Evolutionary conservation across 495 filamentous ascomycete genomes (phyloP), one percentile per base, ranked within the genome.

Genomic region (Chaetomium fimeti): DNA sequence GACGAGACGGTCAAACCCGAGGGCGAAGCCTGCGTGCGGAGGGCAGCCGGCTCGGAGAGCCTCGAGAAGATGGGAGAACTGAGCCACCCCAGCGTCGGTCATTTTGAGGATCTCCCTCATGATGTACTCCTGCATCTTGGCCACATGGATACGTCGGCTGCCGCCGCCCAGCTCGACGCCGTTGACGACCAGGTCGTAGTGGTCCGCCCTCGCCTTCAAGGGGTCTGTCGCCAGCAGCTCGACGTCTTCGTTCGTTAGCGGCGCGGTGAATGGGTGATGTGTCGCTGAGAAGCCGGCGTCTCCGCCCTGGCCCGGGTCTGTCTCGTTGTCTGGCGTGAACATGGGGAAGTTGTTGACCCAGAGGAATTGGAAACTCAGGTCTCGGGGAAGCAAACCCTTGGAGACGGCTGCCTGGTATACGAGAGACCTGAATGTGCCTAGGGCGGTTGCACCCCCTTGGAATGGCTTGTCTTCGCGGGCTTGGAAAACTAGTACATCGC

Each of bases 191-290:
- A 98, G 83, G 70, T 98, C 94, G 74, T 96, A 98, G 73, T 95
- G 91, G 72, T 96, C 92, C 1, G 85, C 93, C 43, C 81, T 83
- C 0, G 84, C 92, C 62, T 83, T 76, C 12, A 89, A 80, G 2
- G 94, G 95, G 59, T 91, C 81, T 6, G 84, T 87, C 22, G 83
- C 75, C 12, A 97, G 84, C 2, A 92, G 72, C 49, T 91, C 87
- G 29, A 96, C 84, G 70, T 98, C 95, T 15, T 79, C 77, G 15
- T 82, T 68, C 7, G 85, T 82, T 59, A 88, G 85, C 0, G 95
- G 94, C 0, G 95, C 89, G 4, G 94, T 98, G 75, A 98, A 98
- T 1, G 95, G 94, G 74, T 98, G 94, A 68, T 98, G 94, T 0
- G 93, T 97, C 8, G 94, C 88, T 18, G 87, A 86, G 72, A 98